Conservation (phyloP, 2,329 filamentous ascomycete genomes). For the Xylaria arbuscula region DNA sequence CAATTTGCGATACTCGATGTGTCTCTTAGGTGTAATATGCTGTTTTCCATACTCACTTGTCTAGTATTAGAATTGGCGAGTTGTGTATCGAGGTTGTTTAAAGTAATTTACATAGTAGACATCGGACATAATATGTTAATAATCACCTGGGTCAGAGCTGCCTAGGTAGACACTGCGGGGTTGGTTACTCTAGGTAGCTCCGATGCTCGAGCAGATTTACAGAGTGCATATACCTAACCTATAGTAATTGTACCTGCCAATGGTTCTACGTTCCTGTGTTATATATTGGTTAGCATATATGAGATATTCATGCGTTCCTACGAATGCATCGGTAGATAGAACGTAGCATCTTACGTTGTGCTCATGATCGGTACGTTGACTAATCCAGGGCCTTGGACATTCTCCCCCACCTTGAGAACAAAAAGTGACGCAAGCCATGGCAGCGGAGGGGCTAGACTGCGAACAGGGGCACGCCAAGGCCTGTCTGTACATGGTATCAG, state of each 20-base stretch:
- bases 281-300: not conserved
- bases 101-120: too few relatives aligned
- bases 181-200: too few relatives aligned
- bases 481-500: not conserved
- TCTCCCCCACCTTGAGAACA: not conserved
- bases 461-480: slow-evolving; percentile 19
- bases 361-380: slow-evolving; percentile 5
- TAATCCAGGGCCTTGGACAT: not conserved
- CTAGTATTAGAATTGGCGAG: not conserved
- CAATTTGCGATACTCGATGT: not conserved
- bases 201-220: too few relatives aligned
- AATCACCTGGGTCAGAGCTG: too few relatives aligned
- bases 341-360: not conserved
- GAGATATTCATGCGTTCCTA: slow-evolving; percentile 10
- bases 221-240: too few relatives aligned
- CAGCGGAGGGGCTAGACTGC: slow-evolving; percentile 15
- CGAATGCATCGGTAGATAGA: not conserved
- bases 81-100: not conserved
- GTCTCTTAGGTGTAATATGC: not conserved
- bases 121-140: too few relatives aligned
- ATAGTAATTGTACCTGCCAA: not conserved
- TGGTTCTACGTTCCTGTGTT: not conserved
- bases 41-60: too few relatives aligned
- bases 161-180: too few relatives aligned
- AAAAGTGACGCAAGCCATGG: slow-evolving; percentile 24